These are phyloP conservation scores for Coniochaeta sp. DNA, from an alignment of 2,329 filamentous ascomycete genomes.

Conservation along the genomic window DNA sequence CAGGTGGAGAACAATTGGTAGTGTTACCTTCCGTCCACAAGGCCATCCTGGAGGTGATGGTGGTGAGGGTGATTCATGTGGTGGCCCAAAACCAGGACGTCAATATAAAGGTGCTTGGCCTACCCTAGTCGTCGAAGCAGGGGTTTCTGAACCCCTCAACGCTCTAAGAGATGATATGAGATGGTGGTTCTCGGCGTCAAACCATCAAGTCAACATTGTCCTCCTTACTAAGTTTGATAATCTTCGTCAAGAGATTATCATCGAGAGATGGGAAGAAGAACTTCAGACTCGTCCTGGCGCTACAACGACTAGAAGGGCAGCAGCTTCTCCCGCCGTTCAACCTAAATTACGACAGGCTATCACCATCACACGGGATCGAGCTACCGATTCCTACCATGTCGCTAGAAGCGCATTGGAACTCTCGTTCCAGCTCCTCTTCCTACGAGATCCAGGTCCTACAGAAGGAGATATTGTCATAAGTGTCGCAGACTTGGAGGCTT, in stretches of 20 bases:
- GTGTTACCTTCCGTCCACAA: constrained; percentile 1
- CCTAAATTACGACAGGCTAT: constrained; percentile 2
- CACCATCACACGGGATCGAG: not conserved
- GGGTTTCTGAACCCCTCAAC: too few species aligned
- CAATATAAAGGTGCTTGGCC: too few species aligned
- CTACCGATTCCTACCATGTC: constrained; percentile 2
- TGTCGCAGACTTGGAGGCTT: constrained; percentile 4
- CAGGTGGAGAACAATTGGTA: not conserved
- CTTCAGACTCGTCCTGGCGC: too few species aligned
- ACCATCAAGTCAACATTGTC: too few species aligned
- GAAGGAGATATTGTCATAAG: constrained; percentile 5
- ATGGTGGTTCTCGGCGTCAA: too few species aligned
- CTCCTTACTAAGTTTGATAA: too few species aligned
- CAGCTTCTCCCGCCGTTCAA: not conserved
- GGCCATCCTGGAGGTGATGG: constrained; percentile 3
- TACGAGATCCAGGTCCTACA: constrained; percentile 2
- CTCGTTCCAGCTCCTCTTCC: constrained; percentile 8
- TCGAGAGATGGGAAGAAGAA: too few species aligned
- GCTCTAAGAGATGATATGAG: too few species aligned
- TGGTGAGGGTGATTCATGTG: constrained; percentile 2
- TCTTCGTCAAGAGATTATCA: too few species aligned
- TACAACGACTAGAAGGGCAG: too few species aligned
- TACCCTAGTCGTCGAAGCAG: too few species aligned
- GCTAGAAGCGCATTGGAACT: constrained; percentile 8
- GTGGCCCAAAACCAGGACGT: constrained; percentile 3